Percentiles rank a stretch among this genome's conserved stretches.
Conservation (phyloP, 441 rosid species). For the Erodium texanum region DNA sequence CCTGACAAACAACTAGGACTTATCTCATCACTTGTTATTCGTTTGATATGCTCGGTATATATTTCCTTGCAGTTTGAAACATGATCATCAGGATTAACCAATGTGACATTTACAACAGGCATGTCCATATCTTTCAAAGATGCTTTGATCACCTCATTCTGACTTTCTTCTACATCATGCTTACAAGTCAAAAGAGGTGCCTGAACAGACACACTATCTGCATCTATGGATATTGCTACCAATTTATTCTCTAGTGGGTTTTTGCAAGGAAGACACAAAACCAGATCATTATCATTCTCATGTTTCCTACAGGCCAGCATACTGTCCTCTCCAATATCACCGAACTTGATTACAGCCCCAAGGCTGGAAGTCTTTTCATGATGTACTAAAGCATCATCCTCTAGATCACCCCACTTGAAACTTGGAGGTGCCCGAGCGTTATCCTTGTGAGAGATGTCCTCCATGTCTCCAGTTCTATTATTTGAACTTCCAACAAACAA, state of each 20-base stretch:
- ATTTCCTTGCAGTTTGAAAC: slow-evolving; percentile 23
- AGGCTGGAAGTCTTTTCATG: slow-evolving; percentile 24
- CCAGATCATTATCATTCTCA: slow-evolving; percentile 21
- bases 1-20: slow-evolving; percentile 19
- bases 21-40: slow-evolving; percentile 14
- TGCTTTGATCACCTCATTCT: slow-evolving; percentile 20
- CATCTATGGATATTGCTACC: slow-evolving; percentile 18
- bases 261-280: slow-evolving; percentile 18
- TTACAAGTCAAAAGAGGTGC: slow-evolving; percentile 18
- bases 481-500: slow-evolving; percentile 18
- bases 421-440: slow-evolving; percentile 31
- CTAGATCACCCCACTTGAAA: slow-evolving; percentile 59
- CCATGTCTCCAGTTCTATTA: slow-evolving; percentile 20
- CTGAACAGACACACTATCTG: slow-evolving; percentile 15
- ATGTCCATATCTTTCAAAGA: slow-evolving; percentile 23
- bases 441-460: slow-evolving; percentile 16
- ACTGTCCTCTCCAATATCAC: slow-evolving; percentile 24
- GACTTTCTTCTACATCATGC: slow-evolving; percentile 23
- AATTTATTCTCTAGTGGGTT: slow-evolving; percentile 20
- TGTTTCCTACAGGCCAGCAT: slow-evolving; percentile 22
- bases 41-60: slow-evolving; percentile 18
- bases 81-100: slow-evolving; percentile 19
- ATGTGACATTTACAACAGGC: slow-evolving; percentile 16
- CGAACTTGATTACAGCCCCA: slow-evolving; percentile 28
- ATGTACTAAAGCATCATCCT: slow-evolving; percentile 36